Base-by-base conservation (phyloP, 495 filamentous ascomycete genomes). In the Aspergillus nanangensis region DNA sequence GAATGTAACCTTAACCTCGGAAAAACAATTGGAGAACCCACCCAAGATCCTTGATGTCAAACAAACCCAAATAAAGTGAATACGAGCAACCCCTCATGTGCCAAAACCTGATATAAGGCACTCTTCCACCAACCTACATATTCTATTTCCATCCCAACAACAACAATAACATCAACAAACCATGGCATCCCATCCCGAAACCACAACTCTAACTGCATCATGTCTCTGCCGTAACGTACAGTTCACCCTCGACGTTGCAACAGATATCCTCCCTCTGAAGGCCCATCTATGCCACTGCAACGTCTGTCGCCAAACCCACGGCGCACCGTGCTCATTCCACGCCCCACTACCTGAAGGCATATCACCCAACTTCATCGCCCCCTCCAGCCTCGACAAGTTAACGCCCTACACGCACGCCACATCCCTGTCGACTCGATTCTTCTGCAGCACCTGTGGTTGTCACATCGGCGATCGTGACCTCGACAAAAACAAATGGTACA, bases 201-300 rank as follows among this genome's bases (percentile, higher is more conserved):
- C 41, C 44, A 62, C 56, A 27, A 55, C 47, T 8, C 44, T 65
- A 8, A 57, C 40, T 13, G 55, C 76, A 19, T 64, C 72, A 14
- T 87, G 83, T 53, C 72, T 73, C 51, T 87, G 82, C 53, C 63
- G 64, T 22, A 50, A 57, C 14, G 61, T 69, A 8, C 68, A 57
- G 58, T 60, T 62, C 44, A 56, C 51, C 14, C 14, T 69, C 18
- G 51, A 51, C 40, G 17, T 64, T 22, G 50, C 60, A 35, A 25
- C 50, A 38, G 18, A 42, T 49, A 13, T 43, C 9, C 50, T 67
- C 22, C 66, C 63, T 5, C 42, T 67, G 10, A 43, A 56, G 36
- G 48, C 63, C n/a, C 63, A 67, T 31, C 47, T 88, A 33, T 88
- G 84, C 63, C 82, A 83, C 52, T 88, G 84, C 67, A 62, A 64